These are phyloP conservation scores for Carex scoparia DNA, from an alignment of 176 grass and related monocot genomes.

Conservation along the genomic window DNA sequence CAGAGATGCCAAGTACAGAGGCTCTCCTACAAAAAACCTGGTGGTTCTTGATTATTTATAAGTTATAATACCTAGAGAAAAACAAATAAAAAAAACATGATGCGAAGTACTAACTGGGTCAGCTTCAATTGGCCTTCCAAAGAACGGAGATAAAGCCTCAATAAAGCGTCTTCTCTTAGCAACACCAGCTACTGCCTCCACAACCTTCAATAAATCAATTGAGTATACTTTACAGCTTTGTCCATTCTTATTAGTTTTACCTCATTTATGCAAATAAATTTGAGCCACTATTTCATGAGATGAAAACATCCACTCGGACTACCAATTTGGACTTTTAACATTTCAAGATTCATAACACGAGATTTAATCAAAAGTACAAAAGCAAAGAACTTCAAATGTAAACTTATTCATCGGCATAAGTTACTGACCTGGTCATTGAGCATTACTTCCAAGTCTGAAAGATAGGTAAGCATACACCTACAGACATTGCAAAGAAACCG, in stretches of 20 bases:
- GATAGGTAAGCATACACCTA: conserved; percentile 90
- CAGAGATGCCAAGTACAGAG: conserved; percentile 60
- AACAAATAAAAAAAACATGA: conserved; percentile 4
- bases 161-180: conserved; percentile 93
- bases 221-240: background rate
- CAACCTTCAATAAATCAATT: conserved; percentile 43
- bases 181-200: conserved; percentile 84
- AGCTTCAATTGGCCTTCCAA: conserved; percentile 85
- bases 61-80: conserved; percentile 14
- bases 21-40: conserved; percentile 91
- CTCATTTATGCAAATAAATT: background rate
- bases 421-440: conserved; percentile 56
- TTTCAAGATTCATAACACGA: conserved; percentile 3
- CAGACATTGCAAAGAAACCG: background rate
- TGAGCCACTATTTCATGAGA: background rate
- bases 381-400: background rate
- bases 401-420: conserved; percentile 1
- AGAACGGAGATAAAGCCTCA: conserved; percentile 66
- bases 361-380: background rate
- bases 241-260: background rate
- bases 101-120: conserved; percentile 52
- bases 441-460: conserved; percentile 64
- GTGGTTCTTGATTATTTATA: conserved; percentile 9
- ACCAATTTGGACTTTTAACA: background rate
- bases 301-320: background rate